Conservation (phyloP, 495 filamentous ascomycete genomes). For the Neurospora sp. region DNA sequence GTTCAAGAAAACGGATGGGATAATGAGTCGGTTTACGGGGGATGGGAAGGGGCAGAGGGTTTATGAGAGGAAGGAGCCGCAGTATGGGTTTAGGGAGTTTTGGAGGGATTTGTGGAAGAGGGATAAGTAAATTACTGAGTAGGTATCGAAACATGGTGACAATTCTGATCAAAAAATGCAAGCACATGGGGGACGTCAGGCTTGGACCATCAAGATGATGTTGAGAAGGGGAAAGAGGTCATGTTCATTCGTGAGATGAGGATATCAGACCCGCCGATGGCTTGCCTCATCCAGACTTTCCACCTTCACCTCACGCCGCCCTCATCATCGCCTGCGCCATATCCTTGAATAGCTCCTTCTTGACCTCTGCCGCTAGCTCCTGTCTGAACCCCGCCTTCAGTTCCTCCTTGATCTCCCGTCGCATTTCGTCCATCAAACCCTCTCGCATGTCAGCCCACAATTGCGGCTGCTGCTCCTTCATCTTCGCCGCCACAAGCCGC, state of each 20-base stretch:
- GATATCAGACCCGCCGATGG: background rate
- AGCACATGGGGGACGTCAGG: background rate
- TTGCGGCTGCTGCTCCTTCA: background rate
- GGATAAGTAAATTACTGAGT: background rate
- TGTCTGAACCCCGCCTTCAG: background rate
- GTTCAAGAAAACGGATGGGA: conserved; percentile 11
- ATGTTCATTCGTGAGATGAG: background rate
- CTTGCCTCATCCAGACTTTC: background rate
- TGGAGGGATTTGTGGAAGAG: conserved; percentile 64
- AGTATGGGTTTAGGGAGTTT: conserved; percentile 81
- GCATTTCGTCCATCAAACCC: conserved; percentile 1
- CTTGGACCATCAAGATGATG: background rate
- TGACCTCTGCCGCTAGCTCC: conserved; percentile 3
- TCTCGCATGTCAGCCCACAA: background rate
- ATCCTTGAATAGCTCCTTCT: conserved; percentile 1
- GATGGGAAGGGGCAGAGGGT: conserved; percentile 45
- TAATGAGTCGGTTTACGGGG: conserved; percentile 33
- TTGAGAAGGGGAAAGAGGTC: background rate
- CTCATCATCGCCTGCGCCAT: conserved; percentile 8
- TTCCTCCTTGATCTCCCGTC: background rate
- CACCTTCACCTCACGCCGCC: background rate
- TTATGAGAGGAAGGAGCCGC: conserved; percentile 58
- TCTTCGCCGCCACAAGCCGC: background rate
- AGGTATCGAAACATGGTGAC: too few relatives aligned
- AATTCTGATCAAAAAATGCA: background rate